These are phyloP conservation scores for Castanospermum australe DNA, from an alignment of 306 rosid genomes.

Conservation along the genomic window DNA sequence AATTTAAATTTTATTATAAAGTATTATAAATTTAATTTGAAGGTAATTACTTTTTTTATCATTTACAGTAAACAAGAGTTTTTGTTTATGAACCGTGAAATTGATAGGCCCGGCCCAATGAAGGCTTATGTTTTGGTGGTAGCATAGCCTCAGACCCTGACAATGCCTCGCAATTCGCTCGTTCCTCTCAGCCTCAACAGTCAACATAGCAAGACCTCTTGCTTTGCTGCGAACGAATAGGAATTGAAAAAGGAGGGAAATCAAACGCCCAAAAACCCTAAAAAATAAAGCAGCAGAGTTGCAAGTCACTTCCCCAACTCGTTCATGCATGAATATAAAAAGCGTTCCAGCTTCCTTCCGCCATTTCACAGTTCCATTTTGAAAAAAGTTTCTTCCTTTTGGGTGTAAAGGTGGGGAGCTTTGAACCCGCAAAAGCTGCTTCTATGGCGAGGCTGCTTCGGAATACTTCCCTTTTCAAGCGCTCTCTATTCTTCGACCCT, in stretches of 20 bases:
- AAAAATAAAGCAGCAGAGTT: not conserved
- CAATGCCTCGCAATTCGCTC: no score
- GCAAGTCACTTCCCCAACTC: not conserved
- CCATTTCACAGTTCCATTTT: not conserved
- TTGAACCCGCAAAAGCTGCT: conserved; percentile 9
- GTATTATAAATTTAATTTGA: no score
- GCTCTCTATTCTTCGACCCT: conserved; percentile 39
- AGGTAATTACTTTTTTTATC: no score
- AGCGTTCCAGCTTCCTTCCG: not conserved
- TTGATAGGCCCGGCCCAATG: no score
- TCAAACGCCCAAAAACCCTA: conserved; percentile 44
- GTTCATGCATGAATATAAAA: not conserved
- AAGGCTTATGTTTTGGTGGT: no score
- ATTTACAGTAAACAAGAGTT: no score
- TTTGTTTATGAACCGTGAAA: no score
- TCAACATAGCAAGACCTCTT: no score
- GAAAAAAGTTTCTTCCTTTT: conserved; percentile 2
- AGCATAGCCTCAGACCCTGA: no score
- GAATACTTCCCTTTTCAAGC: conserved; percentile 44
- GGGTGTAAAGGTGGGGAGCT: not conserved
- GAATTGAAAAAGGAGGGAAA: conserved; percentile 60
- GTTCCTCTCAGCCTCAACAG: no score
- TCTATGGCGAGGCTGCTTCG: conserved; percentile 80
- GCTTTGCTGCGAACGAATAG: not conserved
- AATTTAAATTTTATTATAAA: no score